These are phyloP conservation scores for Wallemia mellicola DNA, from an alignment of 1,284 basidiomycete genomes.

Conservation along the genomic window DNA sequence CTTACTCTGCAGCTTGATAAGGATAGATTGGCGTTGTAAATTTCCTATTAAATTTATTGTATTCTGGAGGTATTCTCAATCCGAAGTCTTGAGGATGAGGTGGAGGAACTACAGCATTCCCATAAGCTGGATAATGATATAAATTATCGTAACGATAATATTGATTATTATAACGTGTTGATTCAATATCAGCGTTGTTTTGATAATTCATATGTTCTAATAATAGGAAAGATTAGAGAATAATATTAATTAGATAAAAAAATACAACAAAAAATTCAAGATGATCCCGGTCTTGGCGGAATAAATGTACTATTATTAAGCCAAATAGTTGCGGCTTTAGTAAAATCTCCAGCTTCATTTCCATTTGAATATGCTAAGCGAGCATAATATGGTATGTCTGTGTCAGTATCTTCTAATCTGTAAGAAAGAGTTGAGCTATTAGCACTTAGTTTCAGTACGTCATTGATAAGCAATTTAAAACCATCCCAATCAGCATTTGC, in stretches of 20 bases:
- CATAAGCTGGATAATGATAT: not conserved
- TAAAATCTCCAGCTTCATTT: constrained; percentile 40
- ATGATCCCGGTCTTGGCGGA: constrained; percentile 33
- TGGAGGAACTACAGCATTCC: not conserved
- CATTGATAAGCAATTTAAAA: constrained; percentile 49
- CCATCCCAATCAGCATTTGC: constrained; percentile 30
- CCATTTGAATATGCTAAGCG: constrained; percentile 22
- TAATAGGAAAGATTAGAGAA: too few species aligned
- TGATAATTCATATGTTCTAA: not conserved
- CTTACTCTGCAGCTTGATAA: not conserved
- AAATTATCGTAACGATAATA: not conserved
- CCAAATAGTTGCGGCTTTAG: constrained; percentile 41
- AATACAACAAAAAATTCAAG: constrained; percentile 15
- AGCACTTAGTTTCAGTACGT: constrained; percentile 39
- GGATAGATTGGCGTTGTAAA: not conserved
- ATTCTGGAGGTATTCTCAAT: not conserved
- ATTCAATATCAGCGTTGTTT: not conserved
- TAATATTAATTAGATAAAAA: too few species aligned
- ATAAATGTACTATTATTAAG: constrained; percentile 47
- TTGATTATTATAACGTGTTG: not conserved
- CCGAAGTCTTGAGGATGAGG: not conserved
- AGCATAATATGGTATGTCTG: constrained; percentile 25
- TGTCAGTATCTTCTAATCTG: constrained; percentile 30
- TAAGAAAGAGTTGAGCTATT: constrained; percentile 32
- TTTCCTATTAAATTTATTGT: not conserved